Evolutionary conservation across 1,284 basidiomycete species (phyloP), one percentile per base, ranked within the genome.

Genomic region (Apiotrichum sp.): DNA sequence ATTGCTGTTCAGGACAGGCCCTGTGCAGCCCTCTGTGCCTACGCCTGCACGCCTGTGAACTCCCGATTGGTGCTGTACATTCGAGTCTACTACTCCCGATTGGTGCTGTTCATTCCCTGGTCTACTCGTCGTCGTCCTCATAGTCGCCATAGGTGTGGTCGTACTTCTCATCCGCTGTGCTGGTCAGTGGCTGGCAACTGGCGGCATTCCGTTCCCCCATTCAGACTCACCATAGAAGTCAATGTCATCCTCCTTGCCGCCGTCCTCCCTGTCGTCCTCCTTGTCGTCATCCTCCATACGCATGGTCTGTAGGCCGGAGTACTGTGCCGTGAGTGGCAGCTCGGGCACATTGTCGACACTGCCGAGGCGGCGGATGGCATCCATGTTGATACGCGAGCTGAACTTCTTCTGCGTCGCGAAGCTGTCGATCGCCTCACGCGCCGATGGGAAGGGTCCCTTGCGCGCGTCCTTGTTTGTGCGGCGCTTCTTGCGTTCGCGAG

Each of bases 351-450:
- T 56, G 29, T 40, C 45, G 31, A 51, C 55, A n/a, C 41, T 47
- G 4, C 64, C 65, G 2, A 73, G 56, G n/a, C 50, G 55, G 14
- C 63, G 58, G 9, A 71, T 57, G 3, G 64, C 65, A 45, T 63
- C 67, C 50, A 67, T 70, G 56, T 74, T 71, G 62, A 74, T 62
- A 32, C 71, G 57, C 10, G 56, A 56, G n/a, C 70, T 70, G 51
- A 73, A 71, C 53, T 72, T 70, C 50, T 73, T 73, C 22, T 62
- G 52, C 16, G 51, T 56, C 3, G 66, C 64, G 48, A 72, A 63
- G 22, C 47, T 50, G 38, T 66, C 62, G 31, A 74, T 69, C 2
- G 72, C 71, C 13, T 70, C 69, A 50, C 59, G 55, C 7, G 68
- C 57, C 4, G 64, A 56, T 34, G 61, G 61, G 58, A 65, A 69